A percentile compares a stretch with the other conserved stretches of the same genome.
Conservation (phyloP, 768 basidiomycete genomes). For the Boletus subparvulus region DNA sequence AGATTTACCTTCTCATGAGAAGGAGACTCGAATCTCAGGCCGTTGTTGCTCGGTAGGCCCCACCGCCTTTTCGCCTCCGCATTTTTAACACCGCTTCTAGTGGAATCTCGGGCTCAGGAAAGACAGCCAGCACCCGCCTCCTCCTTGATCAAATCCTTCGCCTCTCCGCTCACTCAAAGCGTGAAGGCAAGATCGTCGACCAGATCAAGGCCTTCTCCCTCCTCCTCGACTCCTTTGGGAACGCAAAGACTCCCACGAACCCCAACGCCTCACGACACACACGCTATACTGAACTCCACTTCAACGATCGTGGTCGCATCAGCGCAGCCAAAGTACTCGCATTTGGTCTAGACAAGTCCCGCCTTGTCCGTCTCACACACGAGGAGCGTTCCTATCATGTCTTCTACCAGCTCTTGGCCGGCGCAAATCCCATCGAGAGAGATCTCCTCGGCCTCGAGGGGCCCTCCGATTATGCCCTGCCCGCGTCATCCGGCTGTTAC, state of each 20-base stretch:
- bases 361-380: conserved; percentile 49
- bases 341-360: conserved; percentile 64
- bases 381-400: conserved; percentile 67
- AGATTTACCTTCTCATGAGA: conserved; percentile 58
- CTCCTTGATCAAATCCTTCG: conserved; percentile 59
- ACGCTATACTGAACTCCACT: conserved; percentile 61
- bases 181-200: conserved; percentile 50
- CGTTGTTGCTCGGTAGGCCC: conserved; percentile 51
- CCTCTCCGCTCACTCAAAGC: conserved; percentile 57
- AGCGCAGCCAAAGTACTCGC: conserved; percentile 56
- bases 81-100: conserved; percentile 34
- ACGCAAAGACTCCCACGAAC: conserved; percentile 62
- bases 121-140: conserved; percentile 50
- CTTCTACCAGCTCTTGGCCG: conserved; percentile 65
- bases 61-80: conserved; percentile 5
- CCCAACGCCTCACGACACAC: conserved; percentile 64
- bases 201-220: conserved; percentile 55
- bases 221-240: conserved; percentile 63
- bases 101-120: conserved; percentile 65
- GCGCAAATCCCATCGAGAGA: conserved; percentile 54
- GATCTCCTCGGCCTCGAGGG: conserved; percentile 55
- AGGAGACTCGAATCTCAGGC: conserved; percentile 54
- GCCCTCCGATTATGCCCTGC: conserved; percentile 55
- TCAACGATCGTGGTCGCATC: conserved; percentile 55
- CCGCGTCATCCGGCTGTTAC: conserved; percentile 61